Conservation (phyloP, 2,329 filamentous ascomycete genomes). For the Xylaria arbuscula region DNA sequence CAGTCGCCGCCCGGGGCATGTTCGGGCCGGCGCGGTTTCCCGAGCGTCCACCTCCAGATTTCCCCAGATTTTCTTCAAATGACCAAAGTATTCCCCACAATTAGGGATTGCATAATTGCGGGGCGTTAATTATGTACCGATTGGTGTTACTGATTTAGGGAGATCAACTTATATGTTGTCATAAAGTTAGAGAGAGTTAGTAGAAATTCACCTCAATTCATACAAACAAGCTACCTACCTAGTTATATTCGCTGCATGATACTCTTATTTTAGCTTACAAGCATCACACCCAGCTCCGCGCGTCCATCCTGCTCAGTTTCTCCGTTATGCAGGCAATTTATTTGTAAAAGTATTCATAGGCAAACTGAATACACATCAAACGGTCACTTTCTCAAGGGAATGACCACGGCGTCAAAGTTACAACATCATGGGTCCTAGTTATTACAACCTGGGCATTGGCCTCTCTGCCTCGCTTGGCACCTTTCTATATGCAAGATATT, state of each 20-base stretch:
- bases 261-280: neutral
- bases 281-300: neutral
- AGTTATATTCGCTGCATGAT: neutral
- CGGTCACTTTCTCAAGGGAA: neutral
- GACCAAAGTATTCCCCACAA: neutral
- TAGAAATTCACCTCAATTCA: neutral
- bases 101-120: too few relatives aligned
- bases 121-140: neutral
- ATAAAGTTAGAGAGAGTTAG: neutral
- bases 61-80: neutral
- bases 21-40: neutral
- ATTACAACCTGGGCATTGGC: slow-evolving; percentile 63
- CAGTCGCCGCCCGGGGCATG: neutral
- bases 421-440: slow-evolving; percentile 22
- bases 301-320: neutral
- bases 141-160: neutral
- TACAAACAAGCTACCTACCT: too few relatives aligned
- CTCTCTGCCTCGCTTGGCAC: slow-evolving; percentile 69
- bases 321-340: neutral
- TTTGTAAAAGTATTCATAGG: neutral
- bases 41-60: neutral
- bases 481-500: slow-evolving; percentile 63
- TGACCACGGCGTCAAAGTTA: neutral
- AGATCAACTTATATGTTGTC: neutral
- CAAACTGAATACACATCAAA: neutral